Conservation (phyloP, 345 rosid genomes). For the Isatis tinctoria region DNA sequence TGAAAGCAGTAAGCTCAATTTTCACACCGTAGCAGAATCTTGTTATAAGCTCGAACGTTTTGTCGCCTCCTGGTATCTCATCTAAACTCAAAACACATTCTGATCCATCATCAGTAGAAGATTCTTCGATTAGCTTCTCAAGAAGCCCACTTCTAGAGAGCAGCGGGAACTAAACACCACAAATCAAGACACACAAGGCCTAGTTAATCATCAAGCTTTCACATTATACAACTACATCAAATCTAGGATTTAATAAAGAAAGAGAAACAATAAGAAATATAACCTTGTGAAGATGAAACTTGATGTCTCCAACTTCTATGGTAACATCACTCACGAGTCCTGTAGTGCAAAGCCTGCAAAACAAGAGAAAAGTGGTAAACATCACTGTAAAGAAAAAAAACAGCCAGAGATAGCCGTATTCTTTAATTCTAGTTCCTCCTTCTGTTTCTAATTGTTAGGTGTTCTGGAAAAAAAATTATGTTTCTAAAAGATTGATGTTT, state of each 20-base stretch:
- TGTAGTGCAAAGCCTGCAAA: constrained; percentile 55
- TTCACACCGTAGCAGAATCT: constrained; percentile 68
- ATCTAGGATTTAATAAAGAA: background rate
- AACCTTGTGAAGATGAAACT: constrained; percentile 87
- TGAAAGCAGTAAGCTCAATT: constrained; percentile 51
- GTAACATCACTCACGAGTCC: constrained; percentile 76
- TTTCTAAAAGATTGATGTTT: too few species aligned
- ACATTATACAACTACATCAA: background rate
- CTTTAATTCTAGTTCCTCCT: too few species aligned
- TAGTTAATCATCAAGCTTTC: background rate
- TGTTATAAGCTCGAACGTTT: constrained; percentile 50
- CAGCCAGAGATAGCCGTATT: too few species aligned
- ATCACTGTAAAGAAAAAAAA: too few species aligned
- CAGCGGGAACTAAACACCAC: constrained; percentile 57
- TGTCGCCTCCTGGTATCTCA: constrained; percentile 73
- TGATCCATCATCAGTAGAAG: constrained; percentile 36
- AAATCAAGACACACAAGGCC: background rate
- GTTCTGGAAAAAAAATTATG: too few species aligned
- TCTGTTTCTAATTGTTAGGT: too few species aligned
- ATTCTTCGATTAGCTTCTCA: constrained; percentile 48
- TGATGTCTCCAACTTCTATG: constrained; percentile 54
- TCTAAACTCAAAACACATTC: constrained; percentile 44
- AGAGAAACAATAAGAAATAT: background rate
- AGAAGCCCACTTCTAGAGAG: constrained; percentile 65
- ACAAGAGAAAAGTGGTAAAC: background rate